Conservation (phyloP, 2,329 filamentous ascomycete species). For the Xylaria sp. region DNA sequence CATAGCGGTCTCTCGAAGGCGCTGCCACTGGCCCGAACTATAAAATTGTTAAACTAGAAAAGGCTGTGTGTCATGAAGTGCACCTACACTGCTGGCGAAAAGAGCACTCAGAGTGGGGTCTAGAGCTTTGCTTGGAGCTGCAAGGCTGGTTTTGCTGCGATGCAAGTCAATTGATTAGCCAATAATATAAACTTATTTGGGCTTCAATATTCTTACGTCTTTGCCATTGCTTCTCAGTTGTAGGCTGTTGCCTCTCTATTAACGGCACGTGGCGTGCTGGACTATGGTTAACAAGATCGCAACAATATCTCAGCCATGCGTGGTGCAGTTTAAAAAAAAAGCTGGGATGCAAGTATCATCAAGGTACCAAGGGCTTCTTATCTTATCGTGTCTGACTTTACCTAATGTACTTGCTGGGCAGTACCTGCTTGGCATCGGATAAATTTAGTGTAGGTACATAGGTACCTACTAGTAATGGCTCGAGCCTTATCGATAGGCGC, state of each 20-base stretch:
- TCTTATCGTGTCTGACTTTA: conserved; percentile 3
- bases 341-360: conserved; percentile 3
- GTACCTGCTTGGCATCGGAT: neutral
- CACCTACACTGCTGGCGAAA: conserved; percentile 77
- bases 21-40: conserved; percentile 64
- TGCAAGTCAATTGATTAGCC: conserved; percentile 30
- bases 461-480: neutral
- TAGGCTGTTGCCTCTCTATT: conserved; percentile 16
- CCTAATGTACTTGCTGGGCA: neutral
- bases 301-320: neutral
- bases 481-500: conserved; percentile 44
- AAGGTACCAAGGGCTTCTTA: conserved; percentile 9
- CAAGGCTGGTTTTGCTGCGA: conserved; percentile 53
- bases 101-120: conserved; percentile 76
- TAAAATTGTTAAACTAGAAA: conserved; percentile 23
- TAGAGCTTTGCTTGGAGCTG: conserved; percentile 64
- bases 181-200: neutral
- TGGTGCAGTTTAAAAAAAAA: conserved; percentile 38
- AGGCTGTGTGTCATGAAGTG: conserved; percentile 19
- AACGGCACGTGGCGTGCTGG: neutral
- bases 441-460: neutral
- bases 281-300: neutral
- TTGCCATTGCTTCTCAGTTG: conserved; percentile 44
- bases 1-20: conserved; percentile 58
- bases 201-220: conserved; percentile 42